These are phyloP conservation scores for Saraca asoca DNA, from an alignment of 331 rosid species.

Conservation along the genomic window DNA sequence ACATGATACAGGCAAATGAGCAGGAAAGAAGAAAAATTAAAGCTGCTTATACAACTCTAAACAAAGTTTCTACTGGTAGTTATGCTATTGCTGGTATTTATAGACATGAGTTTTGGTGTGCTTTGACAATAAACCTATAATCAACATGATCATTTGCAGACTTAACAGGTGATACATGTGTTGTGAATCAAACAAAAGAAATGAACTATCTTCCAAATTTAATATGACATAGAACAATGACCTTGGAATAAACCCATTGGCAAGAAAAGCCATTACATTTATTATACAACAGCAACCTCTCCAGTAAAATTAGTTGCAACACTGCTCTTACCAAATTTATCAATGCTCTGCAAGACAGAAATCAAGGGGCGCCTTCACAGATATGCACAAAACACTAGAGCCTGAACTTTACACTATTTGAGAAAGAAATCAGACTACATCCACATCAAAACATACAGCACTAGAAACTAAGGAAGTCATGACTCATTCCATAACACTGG, in stretches of 20 bases:
- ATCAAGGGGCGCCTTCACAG: neutral
- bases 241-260: constrained; percentile 14
- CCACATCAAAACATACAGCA: neutral
- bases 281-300: neutral
- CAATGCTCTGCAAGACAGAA: constrained; percentile 5
- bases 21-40: constrained; percentile 17
- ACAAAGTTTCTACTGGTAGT: neutral
- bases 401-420: no score
- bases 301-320: constrained; percentile 16
- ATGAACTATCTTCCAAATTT: neutral
- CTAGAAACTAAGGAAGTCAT: no score
- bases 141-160: constrained; percentile 13
- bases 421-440: constrained; percentile 6
- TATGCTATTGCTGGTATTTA: neutral
- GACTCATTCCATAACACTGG: no score
- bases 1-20: constrained; percentile 30
- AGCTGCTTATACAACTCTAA: constrained; percentile 5
- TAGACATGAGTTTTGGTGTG: neutral
- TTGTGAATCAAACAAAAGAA: neutral
- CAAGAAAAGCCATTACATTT: neutral
- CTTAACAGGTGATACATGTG: neutral
- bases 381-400: constrained; percentile 7
- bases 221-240: neutral
- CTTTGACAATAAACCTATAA: constrained; percentile 2
- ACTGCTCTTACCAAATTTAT: neutral